A percentile compares a stretch with the other conserved stretches of the same genome.
These are phyloP conservation scores for Tylopilus subfusipes DNA, from an alignment of 768 basidiomycete genomes.

Conservation along the genomic window DNA sequence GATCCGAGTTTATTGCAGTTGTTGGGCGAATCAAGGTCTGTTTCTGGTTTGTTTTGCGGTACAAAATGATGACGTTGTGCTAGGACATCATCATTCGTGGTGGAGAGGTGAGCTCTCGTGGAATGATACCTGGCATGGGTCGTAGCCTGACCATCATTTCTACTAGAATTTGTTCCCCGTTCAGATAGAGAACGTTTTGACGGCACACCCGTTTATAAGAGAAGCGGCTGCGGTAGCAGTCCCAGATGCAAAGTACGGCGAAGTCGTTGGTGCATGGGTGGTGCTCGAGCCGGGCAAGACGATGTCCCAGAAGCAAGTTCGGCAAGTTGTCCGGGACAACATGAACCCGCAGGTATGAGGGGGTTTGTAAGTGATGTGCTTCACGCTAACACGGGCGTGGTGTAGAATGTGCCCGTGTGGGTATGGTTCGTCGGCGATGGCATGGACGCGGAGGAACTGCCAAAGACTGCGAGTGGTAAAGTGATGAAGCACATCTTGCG, in stretches of 20 bases:
- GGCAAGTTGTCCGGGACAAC: constrained; percentile 45
- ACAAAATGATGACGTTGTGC: background rate
- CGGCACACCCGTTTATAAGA: constrained; percentile 49
- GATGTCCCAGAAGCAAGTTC: constrained; percentile 51
- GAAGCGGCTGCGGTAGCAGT: constrained; percentile 77
- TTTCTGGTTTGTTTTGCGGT: background rate
- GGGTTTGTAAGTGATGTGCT: background rate
- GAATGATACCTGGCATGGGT: background rate
- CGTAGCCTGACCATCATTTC: background rate
- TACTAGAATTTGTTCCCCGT: constrained; percentile 78
- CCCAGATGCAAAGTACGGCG: constrained; percentile 64
- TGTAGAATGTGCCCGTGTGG: constrained; percentile 74
- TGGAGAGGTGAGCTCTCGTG: constrained; percentile 55
- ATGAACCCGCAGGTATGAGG: constrained; percentile 78
- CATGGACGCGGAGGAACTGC: constrained; percentile 52
- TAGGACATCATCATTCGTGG: constrained; percentile 85
- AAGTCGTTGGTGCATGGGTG: constrained; percentile 81
- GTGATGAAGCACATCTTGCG: constrained; percentile 79
- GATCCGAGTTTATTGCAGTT: constrained; percentile 40
- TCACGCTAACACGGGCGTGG: constrained; percentile 1
- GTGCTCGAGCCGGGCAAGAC: constrained; percentile 40
- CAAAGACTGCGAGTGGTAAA: constrained; percentile 86
- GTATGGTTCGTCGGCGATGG: constrained; percentile 81
- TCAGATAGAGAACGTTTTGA: constrained; percentile 76
- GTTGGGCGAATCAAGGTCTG: constrained; percentile 76